phyloP scores from a whole-genome alignment of 192 early-diverging fungal genomes.

The Dissophora ornata region DNA sequence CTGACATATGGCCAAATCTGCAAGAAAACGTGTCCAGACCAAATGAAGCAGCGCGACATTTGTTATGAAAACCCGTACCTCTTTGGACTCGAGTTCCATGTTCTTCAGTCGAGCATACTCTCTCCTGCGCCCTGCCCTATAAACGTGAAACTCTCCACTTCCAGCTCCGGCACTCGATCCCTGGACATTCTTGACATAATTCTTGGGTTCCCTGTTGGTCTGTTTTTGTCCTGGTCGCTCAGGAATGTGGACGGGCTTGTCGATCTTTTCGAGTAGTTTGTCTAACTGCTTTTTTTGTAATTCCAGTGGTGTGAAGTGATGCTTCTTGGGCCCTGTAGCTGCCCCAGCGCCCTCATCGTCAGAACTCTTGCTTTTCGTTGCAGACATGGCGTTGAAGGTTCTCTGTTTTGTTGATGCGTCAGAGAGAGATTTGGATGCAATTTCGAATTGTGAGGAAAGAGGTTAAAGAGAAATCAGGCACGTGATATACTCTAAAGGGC shows the following conservation, averaged over 20 bases:
- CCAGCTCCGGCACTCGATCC: conserved; percentile 96
- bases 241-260: conserved; percentile 84
- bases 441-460: too few relatives aligned
- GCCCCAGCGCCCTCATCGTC: conserved; percentile 21
- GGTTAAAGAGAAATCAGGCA: too few relatives aligned
- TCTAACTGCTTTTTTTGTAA: conserved; percentile 72
- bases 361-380: conserved; percentile 12
- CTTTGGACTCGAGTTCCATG: conserved; percentile 78
- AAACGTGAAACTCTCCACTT: conserved; percentile 96
- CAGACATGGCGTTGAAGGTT: conserved; percentile 11
- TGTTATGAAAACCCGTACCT: conserved; percentile 72
- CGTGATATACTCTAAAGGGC: too few relatives aligned
- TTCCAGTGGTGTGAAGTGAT: conserved; percentile 62
- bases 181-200: conserved; percentile 91
- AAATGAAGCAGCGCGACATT: too few relatives aligned
- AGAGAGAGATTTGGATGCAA: too few relatives aligned
- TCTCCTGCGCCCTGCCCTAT: conserved; percentile 85
- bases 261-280: conserved; percentile 79
- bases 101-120: conserved; percentile 84
- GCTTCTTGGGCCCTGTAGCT: conserved; percentile 32
- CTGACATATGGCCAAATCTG: too few relatives aligned
- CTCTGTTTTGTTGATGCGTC: background rate
- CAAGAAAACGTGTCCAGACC: too few relatives aligned
- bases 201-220: conserved; percentile 72
- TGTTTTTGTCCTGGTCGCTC: conserved; percentile 61